Evolutionary conservation across 441 rosid species (phyloP).

Genomic region (Mallotus japonicus): DNA sequence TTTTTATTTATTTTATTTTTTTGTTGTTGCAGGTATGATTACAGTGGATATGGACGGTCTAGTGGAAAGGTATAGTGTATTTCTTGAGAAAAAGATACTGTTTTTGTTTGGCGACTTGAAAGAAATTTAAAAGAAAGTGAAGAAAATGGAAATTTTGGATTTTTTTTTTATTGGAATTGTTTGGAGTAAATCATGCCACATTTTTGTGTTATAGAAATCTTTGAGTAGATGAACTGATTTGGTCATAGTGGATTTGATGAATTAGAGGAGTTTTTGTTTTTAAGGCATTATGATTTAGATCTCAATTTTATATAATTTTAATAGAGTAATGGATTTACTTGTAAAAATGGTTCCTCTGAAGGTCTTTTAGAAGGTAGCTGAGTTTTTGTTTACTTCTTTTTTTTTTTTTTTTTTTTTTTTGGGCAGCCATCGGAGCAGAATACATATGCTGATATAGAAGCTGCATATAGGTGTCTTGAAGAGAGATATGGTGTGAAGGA

Average conservation of each 20-base stretch:
- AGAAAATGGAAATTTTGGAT: constrained; percentile 3
- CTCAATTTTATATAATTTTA: not conserved
- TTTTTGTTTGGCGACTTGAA: constrained; percentile 10
- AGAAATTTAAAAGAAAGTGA: not conserved
- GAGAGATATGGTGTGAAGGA: constrained; percentile 76
- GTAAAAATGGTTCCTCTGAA: not conserved
- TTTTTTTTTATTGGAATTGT: not conserved
- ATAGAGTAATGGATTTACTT: no score
- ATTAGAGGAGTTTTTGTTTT: not conserved
- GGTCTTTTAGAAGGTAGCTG: not conserved
- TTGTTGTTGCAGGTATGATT: constrained; percentile 67
- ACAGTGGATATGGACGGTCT: constrained; percentile 88
- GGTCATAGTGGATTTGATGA: not conserved
- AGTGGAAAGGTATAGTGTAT: constrained; percentile 68
- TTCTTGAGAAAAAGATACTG: not conserved
- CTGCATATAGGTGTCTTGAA: constrained; percentile 73
- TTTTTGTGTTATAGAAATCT: no score
- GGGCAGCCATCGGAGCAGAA: constrained; percentile 86
- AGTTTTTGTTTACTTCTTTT: not conserved
- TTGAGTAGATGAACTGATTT: no score
- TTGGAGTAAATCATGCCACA: no score
- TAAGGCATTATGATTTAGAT: not conserved
- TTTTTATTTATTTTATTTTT: not conserved
- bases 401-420: constrained; percentile 3
- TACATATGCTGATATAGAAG: constrained; percentile 84